Percentiles rank a stretch among this genome's conserved stretches.
Evolutionary conservation across 2,329 filamentous ascomycete species (phyloP).

Genomic region (Arthroderma sp.): DNA sequence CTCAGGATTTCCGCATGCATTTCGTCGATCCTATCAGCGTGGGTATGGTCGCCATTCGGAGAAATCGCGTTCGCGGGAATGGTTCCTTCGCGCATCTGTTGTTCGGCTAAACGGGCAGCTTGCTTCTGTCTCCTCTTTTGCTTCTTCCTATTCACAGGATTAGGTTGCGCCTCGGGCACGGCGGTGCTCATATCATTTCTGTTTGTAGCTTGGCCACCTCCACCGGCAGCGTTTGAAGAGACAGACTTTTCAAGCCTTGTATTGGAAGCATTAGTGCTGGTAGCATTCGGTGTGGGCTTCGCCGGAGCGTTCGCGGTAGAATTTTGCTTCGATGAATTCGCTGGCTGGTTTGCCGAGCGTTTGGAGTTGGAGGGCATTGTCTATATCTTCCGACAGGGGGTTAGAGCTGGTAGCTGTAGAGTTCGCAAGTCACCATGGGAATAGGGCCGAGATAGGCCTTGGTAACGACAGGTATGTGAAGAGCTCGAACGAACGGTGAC

Average conservation of each 20-base stretch:
- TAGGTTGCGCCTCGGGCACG: neutral
- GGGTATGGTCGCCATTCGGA: constrained; percentile 19
- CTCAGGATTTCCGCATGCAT: too few species aligned
- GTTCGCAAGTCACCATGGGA: too few species aligned
- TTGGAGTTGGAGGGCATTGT: constrained; percentile 13
- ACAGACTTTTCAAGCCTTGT: too few species aligned
- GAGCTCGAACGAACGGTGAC: too few species aligned
- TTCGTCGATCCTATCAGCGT: too few species aligned
- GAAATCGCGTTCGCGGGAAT: constrained; percentile 15
- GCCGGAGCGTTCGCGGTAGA: constrained; percentile 3
- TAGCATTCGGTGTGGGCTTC: constrained; percentile 1
- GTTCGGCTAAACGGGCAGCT: constrained; percentile 56
- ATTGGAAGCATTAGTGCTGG: neutral
- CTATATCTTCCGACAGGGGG: too few species aligned
- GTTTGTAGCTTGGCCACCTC: too few species aligned
- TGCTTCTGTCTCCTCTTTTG: constrained; percentile 81
- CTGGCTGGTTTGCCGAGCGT: constrained; percentile 9
- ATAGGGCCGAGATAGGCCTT: too few species aligned
- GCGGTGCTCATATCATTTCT: neutral
- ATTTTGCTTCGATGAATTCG: constrained; percentile 6
- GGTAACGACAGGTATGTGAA: too few species aligned
- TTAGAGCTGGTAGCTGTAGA: too few species aligned
- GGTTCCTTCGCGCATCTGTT: constrained; percentile 27
- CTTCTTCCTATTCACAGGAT: constrained; percentile 73
- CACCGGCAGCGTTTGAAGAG: too few species aligned